These are phyloP conservation scores for Tuber umbilicatum DNA, from an alignment of 495 filamentous ascomycete genomes.

Conservation along the genomic window DNA sequence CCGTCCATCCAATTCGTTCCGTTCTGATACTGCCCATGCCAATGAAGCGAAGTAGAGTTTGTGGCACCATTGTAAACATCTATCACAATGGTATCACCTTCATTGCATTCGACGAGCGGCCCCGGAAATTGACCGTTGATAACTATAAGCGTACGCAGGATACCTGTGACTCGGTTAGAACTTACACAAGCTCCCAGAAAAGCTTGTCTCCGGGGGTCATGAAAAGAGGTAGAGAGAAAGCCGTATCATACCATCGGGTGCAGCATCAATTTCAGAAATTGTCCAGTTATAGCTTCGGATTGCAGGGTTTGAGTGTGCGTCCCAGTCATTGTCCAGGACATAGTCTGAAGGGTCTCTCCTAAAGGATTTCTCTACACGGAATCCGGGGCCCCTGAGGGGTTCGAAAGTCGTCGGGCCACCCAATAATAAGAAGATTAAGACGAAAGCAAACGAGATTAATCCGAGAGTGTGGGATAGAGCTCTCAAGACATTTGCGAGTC, in stretches of 20 bases:
- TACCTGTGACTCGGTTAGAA: constrained; percentile 38
- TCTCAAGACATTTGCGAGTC: neutral
- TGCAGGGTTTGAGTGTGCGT: constrained; percentile 43
- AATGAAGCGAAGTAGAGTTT: constrained; percentile 51
- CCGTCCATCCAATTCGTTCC: constrained; percentile 61
- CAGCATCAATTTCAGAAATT: constrained; percentile 44
- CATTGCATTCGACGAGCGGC: constrained; percentile 49
- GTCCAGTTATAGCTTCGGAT: constrained; percentile 47
- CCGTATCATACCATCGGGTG: neutral
- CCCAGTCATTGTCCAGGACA: constrained; percentile 45
- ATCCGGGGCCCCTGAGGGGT: neutral
- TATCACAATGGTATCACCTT: constrained; percentile 37
- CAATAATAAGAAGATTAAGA: neutral
- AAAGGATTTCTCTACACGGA: constrained; percentile 13
- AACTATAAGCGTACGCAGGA: constrained; percentile 50
- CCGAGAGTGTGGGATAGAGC: neutral
- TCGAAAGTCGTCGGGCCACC: neutral
- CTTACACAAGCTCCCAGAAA: neutral
- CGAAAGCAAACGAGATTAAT: neutral
- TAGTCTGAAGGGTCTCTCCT: constrained; percentile 43
- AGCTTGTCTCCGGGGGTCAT: neutral
- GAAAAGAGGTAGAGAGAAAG: constrained; percentile 15
- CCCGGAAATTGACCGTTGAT: constrained; percentile 55
- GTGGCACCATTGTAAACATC: constrained; percentile 41
- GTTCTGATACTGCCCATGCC: constrained; percentile 62